These are phyloP conservation scores for Auriscalpium microsporum DNA, from an alignment of 768 basidiomycete species.

Conservation along the genomic window DNA sequence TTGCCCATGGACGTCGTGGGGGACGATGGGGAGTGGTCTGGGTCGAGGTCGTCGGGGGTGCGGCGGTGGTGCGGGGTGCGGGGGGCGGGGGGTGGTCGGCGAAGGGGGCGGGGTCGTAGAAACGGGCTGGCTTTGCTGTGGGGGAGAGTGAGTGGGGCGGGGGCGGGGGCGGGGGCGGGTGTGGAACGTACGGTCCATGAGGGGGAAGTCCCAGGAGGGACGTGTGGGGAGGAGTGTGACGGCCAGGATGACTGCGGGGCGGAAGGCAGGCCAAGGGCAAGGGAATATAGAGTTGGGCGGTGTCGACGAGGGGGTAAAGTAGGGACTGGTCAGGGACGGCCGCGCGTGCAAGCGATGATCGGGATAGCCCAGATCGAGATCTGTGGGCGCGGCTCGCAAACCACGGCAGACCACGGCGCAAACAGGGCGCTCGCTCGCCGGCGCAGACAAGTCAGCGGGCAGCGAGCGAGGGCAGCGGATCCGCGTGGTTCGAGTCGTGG, in stretches of 20 bases:
- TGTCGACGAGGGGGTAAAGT: constrained; percentile 1
- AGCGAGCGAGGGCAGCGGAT: too few species aligned
- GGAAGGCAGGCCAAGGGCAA: neutral
- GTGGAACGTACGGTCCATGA: constrained; percentile 14
- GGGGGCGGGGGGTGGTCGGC: neutral
- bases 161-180: neutral
- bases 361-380: neutral
- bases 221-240: constrained; percentile 10
- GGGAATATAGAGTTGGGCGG: constrained; percentile 8
- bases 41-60: neutral
- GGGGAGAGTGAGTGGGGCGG: neutral
- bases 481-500: too few species aligned
- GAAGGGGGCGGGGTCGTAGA: neutral
- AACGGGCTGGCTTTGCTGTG: neutral
- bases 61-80: neutral
- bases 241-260: constrained; percentile 11
- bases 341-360: constrained; percentile 15
- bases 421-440: too few species aligned
- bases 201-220: constrained; percentile 15
- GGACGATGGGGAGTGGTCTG: constrained; percentile 11
- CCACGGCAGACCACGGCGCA: neutral
- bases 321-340: neutral
- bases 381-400: neutral
- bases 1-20: constrained; percentile 10
- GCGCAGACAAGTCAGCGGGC: too few species aligned